phyloP scores from a whole-genome alignment of 2,329 filamentous ascomycete species.

The Clarireedia homoeocarpa region DNA sequence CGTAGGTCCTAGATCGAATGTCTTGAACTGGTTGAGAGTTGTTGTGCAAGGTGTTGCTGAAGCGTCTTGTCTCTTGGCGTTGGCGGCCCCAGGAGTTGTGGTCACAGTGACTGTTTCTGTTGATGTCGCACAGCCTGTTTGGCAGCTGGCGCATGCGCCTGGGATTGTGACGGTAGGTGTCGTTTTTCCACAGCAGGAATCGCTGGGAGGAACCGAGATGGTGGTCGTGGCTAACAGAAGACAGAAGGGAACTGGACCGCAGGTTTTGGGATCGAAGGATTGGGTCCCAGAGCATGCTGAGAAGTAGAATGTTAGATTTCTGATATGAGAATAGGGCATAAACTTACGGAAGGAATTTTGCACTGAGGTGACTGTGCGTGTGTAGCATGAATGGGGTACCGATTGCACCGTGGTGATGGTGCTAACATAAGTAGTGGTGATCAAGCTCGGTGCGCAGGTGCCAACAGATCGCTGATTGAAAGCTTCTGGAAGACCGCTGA shows the following conservation, averaged over 20 bases:
- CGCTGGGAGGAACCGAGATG: conserved; percentile 32
- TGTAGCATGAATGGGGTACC: conserved; percentile 23
- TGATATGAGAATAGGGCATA: not conserved
- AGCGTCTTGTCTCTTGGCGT: not conserved
- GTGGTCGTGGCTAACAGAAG: conserved; percentile 23
- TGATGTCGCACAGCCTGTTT: conserved; percentile 21
- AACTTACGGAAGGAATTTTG: conserved; percentile 4
- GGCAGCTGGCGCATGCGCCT: conserved; percentile 23
- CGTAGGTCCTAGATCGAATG: not conserved
- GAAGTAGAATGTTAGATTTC: not conserved
- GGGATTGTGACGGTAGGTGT: conserved; percentile 28
- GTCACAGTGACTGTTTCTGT: conserved; percentile 9
- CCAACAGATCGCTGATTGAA: not conserved
- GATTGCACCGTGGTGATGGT: conserved; percentile 13
- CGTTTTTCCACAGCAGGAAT: conserved; percentile 31
- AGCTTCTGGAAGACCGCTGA: not conserved
- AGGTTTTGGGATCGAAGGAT: not conserved
- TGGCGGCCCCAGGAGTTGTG: not conserved
- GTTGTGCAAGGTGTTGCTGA: not conserved
- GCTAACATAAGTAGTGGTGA: conserved; percentile 13
- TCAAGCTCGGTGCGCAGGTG: conserved; percentile 9
- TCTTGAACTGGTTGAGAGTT: not conserved
- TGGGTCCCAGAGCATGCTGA: conserved; percentile 5
- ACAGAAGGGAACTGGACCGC: conserved; percentile 8
- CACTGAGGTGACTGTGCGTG: conserved; percentile 18